Evolutionary conservation across 306 rosid genomes (phyloP).

Genomic region (Ochetophila trinervis): DNA sequence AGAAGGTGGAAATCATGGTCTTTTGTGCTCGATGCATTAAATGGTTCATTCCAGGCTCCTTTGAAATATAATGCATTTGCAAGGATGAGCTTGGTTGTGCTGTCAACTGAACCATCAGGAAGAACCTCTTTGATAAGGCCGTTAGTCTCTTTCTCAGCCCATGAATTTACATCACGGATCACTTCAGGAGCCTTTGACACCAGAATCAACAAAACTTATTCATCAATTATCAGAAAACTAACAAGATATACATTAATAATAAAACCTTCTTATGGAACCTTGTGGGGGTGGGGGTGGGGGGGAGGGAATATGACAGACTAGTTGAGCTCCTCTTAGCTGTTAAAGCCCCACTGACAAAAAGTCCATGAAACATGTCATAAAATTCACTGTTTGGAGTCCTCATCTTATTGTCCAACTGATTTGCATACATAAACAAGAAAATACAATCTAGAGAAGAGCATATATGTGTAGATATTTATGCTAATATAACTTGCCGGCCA

Average conservation of each 20-base stretch:
- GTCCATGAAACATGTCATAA: no score
- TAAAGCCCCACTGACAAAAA: no score
- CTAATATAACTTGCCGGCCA: no score
- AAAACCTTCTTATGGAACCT: not conserved
- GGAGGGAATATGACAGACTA: no score
- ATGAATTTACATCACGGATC: conserved; percentile 54
- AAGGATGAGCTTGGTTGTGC: conserved; percentile 50
- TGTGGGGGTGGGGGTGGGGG: no score
- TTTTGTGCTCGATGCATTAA: conserved; percentile 54
- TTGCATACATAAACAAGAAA: no score
- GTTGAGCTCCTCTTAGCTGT: no score
- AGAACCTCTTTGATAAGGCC: conserved; percentile 67
- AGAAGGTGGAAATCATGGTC: conserved; percentile 59
- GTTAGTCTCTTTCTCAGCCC: conserved; percentile 70
- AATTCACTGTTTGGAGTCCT: no score
- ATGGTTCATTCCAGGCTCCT: conserved; percentile 66
- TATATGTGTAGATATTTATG: no score
- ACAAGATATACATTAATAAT: not conserved
- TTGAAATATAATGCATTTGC: conserved; percentile 81
- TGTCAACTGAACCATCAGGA: conserved; percentile 52
- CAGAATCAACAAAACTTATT: not conserved
- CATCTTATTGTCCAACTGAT: no score
- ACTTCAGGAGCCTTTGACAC: conserved; percentile 57
- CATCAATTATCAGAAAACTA: not conserved
- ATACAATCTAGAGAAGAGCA: no score